phyloP scores from a whole-genome alignment of 2,329 filamentous ascomycete species.

The Pyrenophora tritici-repentis region DNA sequence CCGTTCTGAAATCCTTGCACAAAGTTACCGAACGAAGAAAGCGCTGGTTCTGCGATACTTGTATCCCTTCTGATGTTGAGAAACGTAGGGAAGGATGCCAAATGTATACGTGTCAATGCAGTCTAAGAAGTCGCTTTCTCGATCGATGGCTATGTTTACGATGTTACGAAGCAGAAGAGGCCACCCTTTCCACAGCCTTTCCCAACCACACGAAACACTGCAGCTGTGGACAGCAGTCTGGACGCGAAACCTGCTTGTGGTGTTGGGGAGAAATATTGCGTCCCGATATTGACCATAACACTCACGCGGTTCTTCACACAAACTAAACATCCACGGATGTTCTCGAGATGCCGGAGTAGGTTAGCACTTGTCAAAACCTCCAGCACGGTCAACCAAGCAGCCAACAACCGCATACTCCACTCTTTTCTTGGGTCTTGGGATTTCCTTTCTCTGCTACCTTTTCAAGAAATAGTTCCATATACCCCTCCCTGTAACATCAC shows the following conservation, averaged over 20 bases:
- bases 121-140: constrained; percentile 22
- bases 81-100: background rate
- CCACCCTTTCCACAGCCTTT: constrained; percentile 4
- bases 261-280: constrained; percentile 18
- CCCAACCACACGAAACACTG: constrained; percentile 5
- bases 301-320: no score
- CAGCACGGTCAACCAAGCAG: no score
- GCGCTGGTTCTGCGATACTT: constrained; percentile 12
- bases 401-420: no score
- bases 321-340: no score
- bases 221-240: constrained; percentile 12
- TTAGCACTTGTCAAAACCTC: no score
- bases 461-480: no score
- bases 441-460: no score
- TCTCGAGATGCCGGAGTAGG: no score
- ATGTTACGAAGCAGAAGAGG: constrained; percentile 24
- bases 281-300: background rate
- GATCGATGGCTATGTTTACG: constrained; percentile 31
- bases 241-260: constrained; percentile 21
- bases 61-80: constrained; percentile 1
- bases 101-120: constrained; percentile 20
- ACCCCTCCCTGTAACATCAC: no score
- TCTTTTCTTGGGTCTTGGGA: no score
- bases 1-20: constrained; percentile 34
- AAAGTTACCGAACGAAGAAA: constrained; percentile 29